These are phyloP conservation scores for Conidiobolus incongruus DNA, from an alignment of 371 early-diverging fungal species.

Conservation along the genomic window DNA sequence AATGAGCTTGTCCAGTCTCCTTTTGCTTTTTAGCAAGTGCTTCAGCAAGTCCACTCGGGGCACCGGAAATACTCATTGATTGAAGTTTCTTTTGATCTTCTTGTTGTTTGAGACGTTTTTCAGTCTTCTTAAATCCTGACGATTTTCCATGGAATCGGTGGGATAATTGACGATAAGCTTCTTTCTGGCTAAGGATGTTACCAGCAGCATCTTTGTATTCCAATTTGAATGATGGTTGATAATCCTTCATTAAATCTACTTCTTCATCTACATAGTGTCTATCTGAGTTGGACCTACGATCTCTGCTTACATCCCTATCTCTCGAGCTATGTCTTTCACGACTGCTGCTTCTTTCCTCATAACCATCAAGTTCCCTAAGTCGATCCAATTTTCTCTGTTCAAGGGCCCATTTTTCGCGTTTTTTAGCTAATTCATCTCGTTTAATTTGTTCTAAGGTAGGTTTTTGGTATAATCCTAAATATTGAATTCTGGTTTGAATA, in stretches of 20 bases:
- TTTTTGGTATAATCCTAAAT: slow-evolving; percentile 31
- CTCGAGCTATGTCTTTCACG: slow-evolving; percentile 1
- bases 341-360: slow-evolving; percentile 14
- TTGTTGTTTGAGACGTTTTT: slow-evolving; percentile 59
- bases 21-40: slow-evolving; percentile 52
- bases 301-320: slow-evolving; percentile 10
- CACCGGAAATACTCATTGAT: slow-evolving; percentile 54
- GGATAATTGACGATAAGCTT: slow-evolving; percentile 77
- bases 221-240: slow-evolving; percentile 69
- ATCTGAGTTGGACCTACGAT: slow-evolving; percentile 20
- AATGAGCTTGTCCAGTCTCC: slow-evolving; percentile 47
- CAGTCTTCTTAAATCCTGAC: slow-evolving; percentile 84
- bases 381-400: slow-evolving; percentile 33
- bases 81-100: slow-evolving; percentile 57
- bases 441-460: slow-evolving; percentile 30
- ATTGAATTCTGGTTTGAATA: no score
- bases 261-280: slow-evolving; percentile 41
- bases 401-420: slow-evolving; percentile 40
- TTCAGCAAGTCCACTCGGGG: slow-evolving; percentile 50
- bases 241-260: slow-evolving; percentile 67
- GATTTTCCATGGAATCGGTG: slow-evolving; percentile 91
- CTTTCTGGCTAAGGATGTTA: slow-evolving; percentile 52
- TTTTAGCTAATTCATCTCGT: slow-evolving; percentile 31
- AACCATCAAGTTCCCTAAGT: slow-evolving; percentile 18
- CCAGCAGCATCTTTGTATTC: slow-evolving; percentile 81